A percentile compares a stretch with the other conserved stretches of the same genome.
Evolutionary conservation across 1,284 basidiomycete species (phyloP).

Genomic region (Ustilago lituana): DNA sequence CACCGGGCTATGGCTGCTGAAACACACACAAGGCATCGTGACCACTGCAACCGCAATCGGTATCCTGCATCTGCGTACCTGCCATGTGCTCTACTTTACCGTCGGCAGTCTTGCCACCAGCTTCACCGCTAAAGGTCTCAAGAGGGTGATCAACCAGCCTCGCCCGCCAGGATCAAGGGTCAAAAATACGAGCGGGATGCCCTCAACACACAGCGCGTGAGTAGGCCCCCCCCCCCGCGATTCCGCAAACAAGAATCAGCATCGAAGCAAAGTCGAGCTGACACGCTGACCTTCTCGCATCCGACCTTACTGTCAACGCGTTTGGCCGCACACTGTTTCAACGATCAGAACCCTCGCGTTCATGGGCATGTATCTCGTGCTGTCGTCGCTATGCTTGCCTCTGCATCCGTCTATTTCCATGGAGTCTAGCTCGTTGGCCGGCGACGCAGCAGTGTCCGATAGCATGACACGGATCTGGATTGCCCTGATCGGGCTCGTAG

Average conservation of each 20-base stretch:
- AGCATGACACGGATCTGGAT: constrained; percentile 30
- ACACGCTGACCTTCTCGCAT: no score
- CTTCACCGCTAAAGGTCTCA: constrained; percentile 50
- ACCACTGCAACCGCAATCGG: constrained; percentile 47
- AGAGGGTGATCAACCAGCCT: constrained; percentile 54
- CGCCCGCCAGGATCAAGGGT: constrained; percentile 43
- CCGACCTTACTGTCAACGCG: no score
- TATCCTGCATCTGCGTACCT: constrained; percentile 44
- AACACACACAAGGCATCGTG: constrained; percentile 51
- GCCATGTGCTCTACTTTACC: constrained; percentile 45
- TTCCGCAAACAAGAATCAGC: no score
- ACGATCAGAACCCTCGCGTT: constrained; percentile 53
- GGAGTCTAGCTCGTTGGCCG: not conserved
- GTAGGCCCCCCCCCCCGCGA: constrained; percentile 1
- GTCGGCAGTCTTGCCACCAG: constrained; percentile 39
- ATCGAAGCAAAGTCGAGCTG: no score
- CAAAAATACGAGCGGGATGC: constrained; percentile 53
- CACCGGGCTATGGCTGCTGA: constrained; percentile 43
- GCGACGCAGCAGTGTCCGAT: constrained; percentile 8
- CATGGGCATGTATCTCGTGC: constrained; percentile 49
- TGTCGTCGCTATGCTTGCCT: constrained; percentile 36
- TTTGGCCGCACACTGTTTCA: no score
- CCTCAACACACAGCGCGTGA: constrained; percentile 52
- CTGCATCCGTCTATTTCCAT: constrained; percentile 34
- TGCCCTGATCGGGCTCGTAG: constrained; percentile 20